phyloP scores from a whole-genome alignment of 2,329 filamentous ascomycete genomes.

The Trichoderma citrinoviride region DNA sequence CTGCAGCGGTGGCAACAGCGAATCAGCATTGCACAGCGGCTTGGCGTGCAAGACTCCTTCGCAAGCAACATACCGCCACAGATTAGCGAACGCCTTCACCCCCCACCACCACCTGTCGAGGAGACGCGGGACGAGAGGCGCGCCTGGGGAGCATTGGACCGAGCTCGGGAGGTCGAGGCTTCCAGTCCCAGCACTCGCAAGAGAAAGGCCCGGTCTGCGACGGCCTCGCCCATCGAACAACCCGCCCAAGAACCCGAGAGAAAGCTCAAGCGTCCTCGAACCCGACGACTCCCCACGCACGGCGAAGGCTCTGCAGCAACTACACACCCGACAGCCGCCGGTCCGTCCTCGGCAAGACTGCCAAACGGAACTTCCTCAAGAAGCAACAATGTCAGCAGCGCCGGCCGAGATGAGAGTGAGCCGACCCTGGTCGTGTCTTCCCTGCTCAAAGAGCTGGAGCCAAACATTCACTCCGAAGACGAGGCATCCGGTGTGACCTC shows the following conservation, averaged over 20 bases:
- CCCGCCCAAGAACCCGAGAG: conserved; percentile 69
- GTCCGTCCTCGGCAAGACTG: conserved; percentile 29
- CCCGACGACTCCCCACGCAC: conserved; percentile 58
- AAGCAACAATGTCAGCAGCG: conserved; percentile 25
- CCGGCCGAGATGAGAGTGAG: conserved; percentile 41
- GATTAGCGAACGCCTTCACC: conserved; percentile 62
- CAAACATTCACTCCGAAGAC: conserved; percentile 57
- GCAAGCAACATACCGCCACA: conserved; percentile 56
- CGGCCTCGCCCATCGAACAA: conserved; percentile 65
- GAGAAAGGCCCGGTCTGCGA: conserved; percentile 68
- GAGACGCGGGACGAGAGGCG: conserved; percentile 77
- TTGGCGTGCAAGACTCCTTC: conserved; percentile 73
- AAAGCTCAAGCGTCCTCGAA: conserved; percentile 83
- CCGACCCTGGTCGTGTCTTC: conserved; percentile 86
- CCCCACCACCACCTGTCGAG: conserved; percentile 59
- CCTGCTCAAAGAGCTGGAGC: conserved; percentile 82
- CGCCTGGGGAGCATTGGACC: conserved; percentile 90
- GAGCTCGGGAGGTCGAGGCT: conserved; percentile 68
- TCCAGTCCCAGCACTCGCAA: conserved; percentile 60
- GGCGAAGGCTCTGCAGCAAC: conserved; percentile 48
- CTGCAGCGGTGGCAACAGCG: conserved; percentile 78
- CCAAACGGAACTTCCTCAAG: conserved; percentile 28
- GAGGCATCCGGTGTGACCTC: conserved; percentile 38
- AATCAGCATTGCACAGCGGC: conserved; percentile 74
- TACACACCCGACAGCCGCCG: conserved; percentile 34